Conservation (phyloP, 768 basidiomycete genomes). For the Strobilomyces dryophilus region DNA sequence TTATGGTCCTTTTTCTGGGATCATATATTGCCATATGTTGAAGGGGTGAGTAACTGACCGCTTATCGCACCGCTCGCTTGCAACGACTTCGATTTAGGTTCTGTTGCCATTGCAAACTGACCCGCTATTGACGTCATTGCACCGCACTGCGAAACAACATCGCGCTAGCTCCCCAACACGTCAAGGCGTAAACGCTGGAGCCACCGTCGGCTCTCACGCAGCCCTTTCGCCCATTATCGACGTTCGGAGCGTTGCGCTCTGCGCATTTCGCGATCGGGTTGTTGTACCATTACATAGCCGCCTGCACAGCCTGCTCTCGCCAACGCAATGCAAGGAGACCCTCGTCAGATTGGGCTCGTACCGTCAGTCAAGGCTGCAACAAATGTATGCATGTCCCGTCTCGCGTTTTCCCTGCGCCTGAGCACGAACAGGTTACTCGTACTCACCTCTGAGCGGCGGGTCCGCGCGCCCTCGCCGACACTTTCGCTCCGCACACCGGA, state of each 20-base stretch:
- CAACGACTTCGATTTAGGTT: constrained; percentile 39
- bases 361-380: constrained; percentile 69
- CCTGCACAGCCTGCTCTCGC: constrained; percentile 52
- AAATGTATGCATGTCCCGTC: constrained; percentile 54
- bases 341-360: constrained; percentile 52
- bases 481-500: constrained; percentile 49
- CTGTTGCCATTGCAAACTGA: constrained; percentile 61
- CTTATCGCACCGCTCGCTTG: neutral
- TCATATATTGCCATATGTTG: constrained; percentile 79
- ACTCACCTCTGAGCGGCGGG: constrained; percentile 64
- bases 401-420: neutral
- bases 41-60: constrained; percentile 56
- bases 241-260: constrained; percentile 74
- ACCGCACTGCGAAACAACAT: constrained; percentile 57
- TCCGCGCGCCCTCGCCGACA: constrained; percentile 52
- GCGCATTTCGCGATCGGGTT: constrained; percentile 76
- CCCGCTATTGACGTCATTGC: constrained; percentile 61
- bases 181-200: constrained; percentile 42
- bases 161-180: constrained; percentile 48
- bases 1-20: constrained; percentile 95
- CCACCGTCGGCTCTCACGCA: constrained; percentile 20
- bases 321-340: constrained; percentile 51
- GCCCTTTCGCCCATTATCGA: constrained; percentile 59
- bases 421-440: constrained; percentile 58
- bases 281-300: constrained; percentile 61